Conservation (phyloP, 495 filamentous ascomycete genomes). For the Tuber aestivum region DNA sequence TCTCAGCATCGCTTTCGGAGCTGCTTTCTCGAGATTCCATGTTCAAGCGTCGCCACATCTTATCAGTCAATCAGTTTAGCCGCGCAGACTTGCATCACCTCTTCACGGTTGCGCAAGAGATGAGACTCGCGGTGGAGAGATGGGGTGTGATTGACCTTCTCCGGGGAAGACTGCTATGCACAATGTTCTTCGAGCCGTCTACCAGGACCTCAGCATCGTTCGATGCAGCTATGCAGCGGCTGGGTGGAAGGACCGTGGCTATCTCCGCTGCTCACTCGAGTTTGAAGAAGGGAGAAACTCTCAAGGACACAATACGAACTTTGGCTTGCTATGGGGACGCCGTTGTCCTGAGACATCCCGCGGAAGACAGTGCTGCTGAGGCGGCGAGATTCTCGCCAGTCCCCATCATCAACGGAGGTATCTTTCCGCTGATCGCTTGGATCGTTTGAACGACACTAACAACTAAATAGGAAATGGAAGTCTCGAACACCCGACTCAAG, state of each 20-base stretch:
- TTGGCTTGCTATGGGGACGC: slow-evolving; percentile 92
- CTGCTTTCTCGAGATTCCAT: slow-evolving; percentile 67
- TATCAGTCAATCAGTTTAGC: slow-evolving; percentile 83
- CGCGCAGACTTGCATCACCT: slow-evolving; percentile 82
- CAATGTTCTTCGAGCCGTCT: slow-evolving; percentile 95
- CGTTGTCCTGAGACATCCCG: slow-evolving; percentile 85
- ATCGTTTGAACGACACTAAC: slow-evolving; percentile 11
- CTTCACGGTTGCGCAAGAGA: slow-evolving; percentile 93
- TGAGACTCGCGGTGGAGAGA: slow-evolving; percentile 85
- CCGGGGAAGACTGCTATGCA: slow-evolving; percentile 75
- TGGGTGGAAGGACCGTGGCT: slow-evolving; percentile 75
- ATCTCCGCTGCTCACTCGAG: slow-evolving; percentile 76
- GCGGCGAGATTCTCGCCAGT: slow-evolving; percentile 81
- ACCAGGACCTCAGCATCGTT: slow-evolving; percentile 95
- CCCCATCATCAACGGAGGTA: slow-evolving; percentile 89
- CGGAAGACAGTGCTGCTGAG: slow-evolving; percentile 65
- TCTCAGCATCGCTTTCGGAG: slow-evolving; percentile 58
- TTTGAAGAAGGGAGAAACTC: slow-evolving; percentile 83
- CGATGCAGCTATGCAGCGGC: slow-evolving; percentile 94
- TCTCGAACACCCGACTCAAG: slow-evolving; percentile 93
- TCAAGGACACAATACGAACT: slow-evolving; percentile 89
- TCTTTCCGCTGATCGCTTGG: neutral
- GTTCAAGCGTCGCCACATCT: slow-evolving; percentile 78
- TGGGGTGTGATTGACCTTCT: slow-evolving; percentile 83
- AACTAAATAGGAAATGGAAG: slow-evolving; percentile 61